phyloP scores from a whole-genome alignment of 192 early-diverging fungal species.

The Gigaspora rosea region DNA sequence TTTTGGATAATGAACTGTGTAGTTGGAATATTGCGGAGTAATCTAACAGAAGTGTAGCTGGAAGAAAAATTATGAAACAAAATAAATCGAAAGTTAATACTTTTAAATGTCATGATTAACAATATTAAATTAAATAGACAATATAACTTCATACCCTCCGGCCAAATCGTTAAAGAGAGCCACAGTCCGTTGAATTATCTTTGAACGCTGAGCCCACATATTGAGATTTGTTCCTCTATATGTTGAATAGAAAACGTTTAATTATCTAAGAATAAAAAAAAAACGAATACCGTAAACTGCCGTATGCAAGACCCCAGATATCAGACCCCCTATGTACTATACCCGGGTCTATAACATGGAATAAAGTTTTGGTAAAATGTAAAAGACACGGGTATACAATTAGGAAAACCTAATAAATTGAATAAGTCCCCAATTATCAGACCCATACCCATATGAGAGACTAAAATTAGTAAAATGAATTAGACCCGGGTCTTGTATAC shows the following conservation, averaged over 20 bases:
- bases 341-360: too few species aligned
- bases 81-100: neutral
- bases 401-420: too few species aligned
- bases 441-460: too few species aligned
- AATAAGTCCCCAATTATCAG: too few species aligned
- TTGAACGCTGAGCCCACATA: conserved; percentile 56
- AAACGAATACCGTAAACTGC: too few species aligned
- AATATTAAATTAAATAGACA: neutral
- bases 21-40: conserved; percentile 76
- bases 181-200: conserved; percentile 64
- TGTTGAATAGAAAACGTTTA: conserved; percentile 40
- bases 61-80: neutral
- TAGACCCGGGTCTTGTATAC: too few species aligned
- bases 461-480: too few species aligned
- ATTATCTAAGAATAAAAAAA: neutral
- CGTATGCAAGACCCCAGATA: too few species aligned
- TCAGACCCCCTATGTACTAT: too few species aligned
- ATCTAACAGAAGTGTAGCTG: conserved; percentile 75
- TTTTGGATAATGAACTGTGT: conserved; percentile 66
- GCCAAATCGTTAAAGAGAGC: conserved; percentile 78
- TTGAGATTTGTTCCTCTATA: conserved; percentile 63
- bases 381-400: too few species aligned
- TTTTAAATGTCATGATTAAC: neutral
- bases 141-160: conserved; percentile 49
- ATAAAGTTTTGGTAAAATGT: too few species aligned